Percentiles rank a stretch among this genome's conserved stretches.
Conservation (phyloP, 2,329 filamentous ascomycete species). For the Apiospora hydei region DNA sequence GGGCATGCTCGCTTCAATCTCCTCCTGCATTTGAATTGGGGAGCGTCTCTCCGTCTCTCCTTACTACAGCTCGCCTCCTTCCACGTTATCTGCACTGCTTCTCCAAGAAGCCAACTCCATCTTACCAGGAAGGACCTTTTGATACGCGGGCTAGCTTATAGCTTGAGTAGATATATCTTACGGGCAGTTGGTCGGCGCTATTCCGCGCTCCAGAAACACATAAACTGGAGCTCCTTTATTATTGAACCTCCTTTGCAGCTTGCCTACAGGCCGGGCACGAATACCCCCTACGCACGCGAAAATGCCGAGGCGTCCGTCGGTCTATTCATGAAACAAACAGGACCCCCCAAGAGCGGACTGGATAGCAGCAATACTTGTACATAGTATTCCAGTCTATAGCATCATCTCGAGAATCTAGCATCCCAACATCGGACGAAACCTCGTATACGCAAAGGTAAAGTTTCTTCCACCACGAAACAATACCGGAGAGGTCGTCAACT, state of each 20-base stretch:
- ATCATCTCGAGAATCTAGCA: conserved; percentile 14
- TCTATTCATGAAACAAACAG: neutral
- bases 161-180: neutral
- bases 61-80: neutral
- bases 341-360: neutral
- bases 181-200: conserved; percentile 17
- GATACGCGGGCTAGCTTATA: conserved; percentile 4
- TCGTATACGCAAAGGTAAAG: conserved; percentile 1
- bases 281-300: conserved; percentile 11
- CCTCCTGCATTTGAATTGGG: too few species aligned
- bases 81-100: neutral
- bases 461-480: conserved; percentile 1
- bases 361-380: neutral
- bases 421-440: conserved; percentile 17
- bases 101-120: neutral
- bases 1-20: neutral
- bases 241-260: conserved; percentile 6
- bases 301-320: conserved; percentile 23
- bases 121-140: neutral
- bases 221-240: conserved; percentile 16
- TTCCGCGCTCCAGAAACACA: conserved; percentile 1
- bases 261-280: neutral
- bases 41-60: neutral
- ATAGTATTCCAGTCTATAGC: conserved; percentile 13
- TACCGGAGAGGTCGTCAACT: neutral